Percentiles rank a stretch among this genome's conserved stretches.
These are phyloP conservation scores for Papilionanthe hybrid DNA, from an alignment of 116 monocot genomes.

Conservation along the genomic window DNA sequence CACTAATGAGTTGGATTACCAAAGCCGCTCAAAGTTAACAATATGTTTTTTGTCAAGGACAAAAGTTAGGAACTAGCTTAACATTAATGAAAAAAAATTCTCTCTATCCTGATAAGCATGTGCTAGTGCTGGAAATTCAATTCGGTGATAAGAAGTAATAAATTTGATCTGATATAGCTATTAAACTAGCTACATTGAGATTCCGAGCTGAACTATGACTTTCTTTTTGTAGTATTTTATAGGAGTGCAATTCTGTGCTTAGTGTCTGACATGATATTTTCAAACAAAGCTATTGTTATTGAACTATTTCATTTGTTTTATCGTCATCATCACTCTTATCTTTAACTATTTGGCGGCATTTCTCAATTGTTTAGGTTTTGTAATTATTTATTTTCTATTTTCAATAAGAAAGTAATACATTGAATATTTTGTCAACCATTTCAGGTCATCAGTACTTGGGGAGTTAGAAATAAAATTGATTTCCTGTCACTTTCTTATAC, in stretches of 20 bases:
- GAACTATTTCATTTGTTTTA: neutral
- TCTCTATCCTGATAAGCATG: neutral
- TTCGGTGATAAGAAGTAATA: neutral
- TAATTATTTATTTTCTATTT: neutral
- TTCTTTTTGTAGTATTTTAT: neutral
- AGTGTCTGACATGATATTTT: neutral
- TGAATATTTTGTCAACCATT: constrained; percentile 16
- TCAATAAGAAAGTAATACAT: neutral
- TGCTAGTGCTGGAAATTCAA: neutral
- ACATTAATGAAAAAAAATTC: neutral
- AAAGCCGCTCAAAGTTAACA: no score
- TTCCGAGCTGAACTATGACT: neutral
- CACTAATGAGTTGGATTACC: no score
- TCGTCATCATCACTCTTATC: neutral
- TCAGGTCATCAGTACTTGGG: constrained; percentile 93
- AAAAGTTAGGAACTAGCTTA: neutral
- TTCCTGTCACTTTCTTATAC: constrained; percentile 96
- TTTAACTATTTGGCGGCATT: neutral
- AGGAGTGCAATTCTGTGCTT: neutral
- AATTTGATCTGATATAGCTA: neutral
- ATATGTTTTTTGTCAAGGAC: neutral
- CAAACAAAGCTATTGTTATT: neutral
- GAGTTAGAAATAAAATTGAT: constrained; percentile 88
- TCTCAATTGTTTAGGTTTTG: neutral
- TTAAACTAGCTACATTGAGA: neutral